Evolutionary conservation across 1,284 basidiomycete species (phyloP).

Genomic region (Papiliotrema flavescens): DNA sequence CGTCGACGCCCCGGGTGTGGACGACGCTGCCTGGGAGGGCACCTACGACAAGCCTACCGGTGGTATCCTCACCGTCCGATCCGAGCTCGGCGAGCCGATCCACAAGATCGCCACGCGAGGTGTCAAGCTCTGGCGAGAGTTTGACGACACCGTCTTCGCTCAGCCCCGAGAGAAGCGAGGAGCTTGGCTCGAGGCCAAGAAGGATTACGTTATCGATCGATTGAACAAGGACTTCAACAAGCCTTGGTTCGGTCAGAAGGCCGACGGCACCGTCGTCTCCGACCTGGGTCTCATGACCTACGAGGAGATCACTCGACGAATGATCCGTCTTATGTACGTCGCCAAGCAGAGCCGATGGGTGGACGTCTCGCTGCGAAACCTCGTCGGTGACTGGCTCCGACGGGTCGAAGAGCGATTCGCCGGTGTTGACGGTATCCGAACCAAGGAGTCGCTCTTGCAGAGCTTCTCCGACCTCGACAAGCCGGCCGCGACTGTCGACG

Average conservation of each 20-base stretch:
- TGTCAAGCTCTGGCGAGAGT: slow-evolving; percentile 97
- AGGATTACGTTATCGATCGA: slow-evolving; percentile 84
- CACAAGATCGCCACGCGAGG: slow-evolving; percentile 97
- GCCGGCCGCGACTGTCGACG: slow-evolving; percentile 69
- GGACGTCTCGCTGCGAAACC: slow-evolving; percentile 86
- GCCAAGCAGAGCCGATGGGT: slow-evolving; percentile 89
- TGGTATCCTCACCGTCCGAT: slow-evolving; percentile 93
- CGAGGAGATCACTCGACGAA: slow-evolving; percentile 87
- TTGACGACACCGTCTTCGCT: slow-evolving; percentile 93
- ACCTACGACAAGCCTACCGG: slow-evolving; percentile 94
- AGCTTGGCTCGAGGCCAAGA: slow-evolving; percentile 81
- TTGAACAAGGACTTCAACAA: slow-evolving; percentile 95
- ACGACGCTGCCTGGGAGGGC: slow-evolving; percentile 87
- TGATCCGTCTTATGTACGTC: slow-evolving; percentile 92
- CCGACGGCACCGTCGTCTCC: slow-evolving; percentile 74
- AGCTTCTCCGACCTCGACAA: slow-evolving; percentile 81
- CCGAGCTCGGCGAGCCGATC: slow-evolving; percentile 97
- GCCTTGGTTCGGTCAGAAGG: slow-evolving; percentile 95
- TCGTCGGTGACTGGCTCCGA: slow-evolving; percentile 94
- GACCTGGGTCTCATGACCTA: slow-evolving; percentile 97
- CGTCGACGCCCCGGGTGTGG: slow-evolving; percentile 87
- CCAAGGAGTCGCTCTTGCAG: slow-evolving; percentile 84
- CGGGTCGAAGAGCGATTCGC: slow-evolving; percentile 96
- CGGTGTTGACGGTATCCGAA: slow-evolving; percentile 71
- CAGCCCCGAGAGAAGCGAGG: slow-evolving; percentile 90